A percentile compares a stretch with the other conserved stretches of the same genome.
Evolutionary conservation across 306 rosid genomes (phyloP).

Genomic region (Mimosa bimucronata): DNA sequence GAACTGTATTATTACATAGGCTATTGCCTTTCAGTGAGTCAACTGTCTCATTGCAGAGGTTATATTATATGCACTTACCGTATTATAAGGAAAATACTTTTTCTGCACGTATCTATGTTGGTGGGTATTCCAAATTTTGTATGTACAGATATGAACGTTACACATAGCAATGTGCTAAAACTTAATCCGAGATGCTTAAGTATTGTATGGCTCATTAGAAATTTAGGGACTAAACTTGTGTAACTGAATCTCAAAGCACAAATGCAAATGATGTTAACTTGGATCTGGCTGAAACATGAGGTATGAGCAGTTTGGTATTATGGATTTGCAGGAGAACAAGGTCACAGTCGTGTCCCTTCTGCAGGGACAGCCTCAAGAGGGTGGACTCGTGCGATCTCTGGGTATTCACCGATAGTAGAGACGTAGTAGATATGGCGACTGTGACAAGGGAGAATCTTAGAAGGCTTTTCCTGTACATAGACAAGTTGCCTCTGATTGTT

Average conservation of each 20-base stretch:
- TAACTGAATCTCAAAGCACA: constrained; percentile 4
- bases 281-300: constrained; percentile 13
- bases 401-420: constrained; percentile 78
- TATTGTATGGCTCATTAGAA: neutral
- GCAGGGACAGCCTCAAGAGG: constrained; percentile 91
- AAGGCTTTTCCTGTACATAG: constrained; percentile 89
- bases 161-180: neutral
- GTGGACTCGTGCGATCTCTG: constrained; percentile 92
- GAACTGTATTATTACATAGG: neutral
- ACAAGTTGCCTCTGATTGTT: constrained; percentile 78
- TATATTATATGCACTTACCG: neutral
- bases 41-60: neutral
- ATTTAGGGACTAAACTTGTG: neutral
- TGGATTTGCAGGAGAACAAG: constrained; percentile 73
- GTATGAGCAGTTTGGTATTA: neutral
- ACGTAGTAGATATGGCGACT: constrained; percentile 74
- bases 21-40: too few relatives aligned
- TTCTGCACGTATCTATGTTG: neutral
- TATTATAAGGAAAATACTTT: neutral
- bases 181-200: neutral
- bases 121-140: neutral
- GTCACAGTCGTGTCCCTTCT: constrained; percentile 93
- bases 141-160: neutral
- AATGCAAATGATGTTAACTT: neutral
- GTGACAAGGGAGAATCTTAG: constrained; percentile 83